phyloP scores from a whole-genome alignment of 2,329 filamentous ascomycete species.

The Ophiostoma sp. region DNA sequence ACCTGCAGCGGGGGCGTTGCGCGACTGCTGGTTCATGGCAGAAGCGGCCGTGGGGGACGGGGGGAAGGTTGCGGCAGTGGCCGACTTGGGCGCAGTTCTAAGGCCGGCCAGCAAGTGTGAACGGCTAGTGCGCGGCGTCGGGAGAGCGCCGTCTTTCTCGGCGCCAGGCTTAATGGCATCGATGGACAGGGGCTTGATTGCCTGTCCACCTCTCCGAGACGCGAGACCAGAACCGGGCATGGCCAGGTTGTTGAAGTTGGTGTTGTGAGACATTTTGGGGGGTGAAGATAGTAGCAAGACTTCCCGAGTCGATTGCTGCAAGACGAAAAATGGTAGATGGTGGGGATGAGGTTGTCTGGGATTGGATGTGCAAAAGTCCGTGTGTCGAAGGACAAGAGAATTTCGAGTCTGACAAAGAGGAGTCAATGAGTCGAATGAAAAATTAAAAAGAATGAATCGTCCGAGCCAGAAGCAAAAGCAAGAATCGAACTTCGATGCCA shows the following conservation, averaged over 20 bases:
- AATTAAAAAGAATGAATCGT: background rate
- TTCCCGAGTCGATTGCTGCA: conserved; percentile 64
- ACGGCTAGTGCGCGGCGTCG: conserved; percentile 87
- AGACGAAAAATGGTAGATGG: background rate
- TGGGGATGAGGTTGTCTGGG: background rate
- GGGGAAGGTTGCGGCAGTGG: conserved; percentile 62
- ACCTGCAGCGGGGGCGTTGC: conserved; percentile 40
- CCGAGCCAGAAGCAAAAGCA: background rate
- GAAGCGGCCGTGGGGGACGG: conserved; percentile 39
- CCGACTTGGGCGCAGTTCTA: conserved; percentile 86
- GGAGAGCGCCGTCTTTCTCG: conserved; percentile 61
- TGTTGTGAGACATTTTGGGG: conserved; percentile 76
- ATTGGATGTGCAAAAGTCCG: background rate
- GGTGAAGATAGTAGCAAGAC: conserved; percentile 71
- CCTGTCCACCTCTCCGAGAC: conserved; percentile 74
- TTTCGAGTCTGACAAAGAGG: background rate
- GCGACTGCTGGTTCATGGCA: conserved; percentile 37
- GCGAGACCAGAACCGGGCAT: conserved; percentile 77
- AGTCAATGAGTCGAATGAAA: background rate
- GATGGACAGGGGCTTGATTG: conserved; percentile 84
- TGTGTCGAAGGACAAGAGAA: background rate
- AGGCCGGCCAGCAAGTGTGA: conserved; percentile 91
- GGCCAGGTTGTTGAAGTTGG: conserved; percentile 68
- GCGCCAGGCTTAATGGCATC: conserved; percentile 64
- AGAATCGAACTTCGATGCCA: conserved; percentile 15